These are phyloP conservation scores for Isoetes taiwanensis DNA, from an alignment of 75 land plant genomes.

Conservation along the genomic window DNA sequence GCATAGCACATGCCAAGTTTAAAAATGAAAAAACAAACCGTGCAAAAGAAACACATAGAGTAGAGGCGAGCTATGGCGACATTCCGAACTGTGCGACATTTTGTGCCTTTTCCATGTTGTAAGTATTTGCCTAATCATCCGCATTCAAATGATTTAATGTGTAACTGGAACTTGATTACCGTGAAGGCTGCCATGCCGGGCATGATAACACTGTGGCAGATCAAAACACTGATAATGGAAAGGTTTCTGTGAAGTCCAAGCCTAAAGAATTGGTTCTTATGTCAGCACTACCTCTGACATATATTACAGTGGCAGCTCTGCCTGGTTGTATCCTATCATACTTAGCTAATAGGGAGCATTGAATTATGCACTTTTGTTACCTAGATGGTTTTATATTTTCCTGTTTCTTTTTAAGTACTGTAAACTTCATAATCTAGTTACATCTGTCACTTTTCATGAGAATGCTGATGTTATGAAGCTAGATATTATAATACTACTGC, in stretches of 20 bases:
- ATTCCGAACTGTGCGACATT: too few species aligned
- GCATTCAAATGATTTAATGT: too few species aligned
- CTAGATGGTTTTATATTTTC: neutral
- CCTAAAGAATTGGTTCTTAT: slow-evolving; percentile 15
- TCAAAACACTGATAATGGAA: too few species aligned
- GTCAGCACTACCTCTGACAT: slow-evolving; percentile 38
- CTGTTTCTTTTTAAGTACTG: neutral
- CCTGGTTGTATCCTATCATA: slow-evolving; percentile 46
- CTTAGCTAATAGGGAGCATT: neutral
- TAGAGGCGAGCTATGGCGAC: too few species aligned
- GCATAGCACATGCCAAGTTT: too few species aligned
- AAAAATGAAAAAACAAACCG: too few species aligned
- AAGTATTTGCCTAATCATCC: too few species aligned
- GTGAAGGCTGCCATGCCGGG: too few species aligned
- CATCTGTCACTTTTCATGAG: neutral
- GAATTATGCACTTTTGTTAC: neutral
- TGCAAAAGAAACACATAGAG: too few species aligned
- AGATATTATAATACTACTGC: neutral
- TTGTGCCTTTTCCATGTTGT: too few species aligned
- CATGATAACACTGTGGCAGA: too few species aligned
- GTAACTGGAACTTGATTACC: too few species aligned
- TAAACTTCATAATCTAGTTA: neutral
- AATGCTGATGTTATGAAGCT: neutral
- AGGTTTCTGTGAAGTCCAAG: neutral
- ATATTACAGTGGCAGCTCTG: slow-evolving; percentile 46